Evolutionary conservation across 2,329 filamentous ascomycete species (phyloP).

Genomic region (Neofusicoccum cordaticola): DNA sequence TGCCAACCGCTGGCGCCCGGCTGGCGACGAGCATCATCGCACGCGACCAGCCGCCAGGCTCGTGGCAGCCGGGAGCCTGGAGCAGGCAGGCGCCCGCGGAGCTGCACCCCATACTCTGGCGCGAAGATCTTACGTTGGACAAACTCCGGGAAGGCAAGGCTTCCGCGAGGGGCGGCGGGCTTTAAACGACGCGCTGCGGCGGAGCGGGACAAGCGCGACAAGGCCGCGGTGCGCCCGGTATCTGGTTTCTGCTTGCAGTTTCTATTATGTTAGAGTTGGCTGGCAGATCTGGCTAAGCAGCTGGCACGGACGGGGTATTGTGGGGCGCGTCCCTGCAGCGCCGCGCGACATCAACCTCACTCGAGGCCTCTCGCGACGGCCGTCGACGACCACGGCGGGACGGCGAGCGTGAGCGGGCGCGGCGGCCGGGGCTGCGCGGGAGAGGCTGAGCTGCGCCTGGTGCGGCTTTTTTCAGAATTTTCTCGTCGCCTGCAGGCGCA

Average conservation of each 20-base stretch:
- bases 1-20: neutral
- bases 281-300: conserved; percentile 2
- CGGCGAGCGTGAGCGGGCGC: neutral
- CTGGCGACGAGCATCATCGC: neutral
- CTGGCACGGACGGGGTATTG: conserved; percentile 10
- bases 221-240: conserved; percentile 9
- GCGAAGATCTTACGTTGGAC: neutral
- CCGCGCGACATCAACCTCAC: neutral
- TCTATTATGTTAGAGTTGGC: conserved; percentile 15
- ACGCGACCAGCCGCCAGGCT: neutral
- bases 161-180: neutral
- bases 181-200: neutral
- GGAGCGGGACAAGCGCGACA: neutral
- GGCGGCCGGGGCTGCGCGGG: neutral
- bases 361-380: too few relatives aligned
- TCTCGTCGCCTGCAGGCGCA: neutral
- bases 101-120: conserved; percentile 2
- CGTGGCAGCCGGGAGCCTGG: neutral
- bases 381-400: too few relatives aligned
- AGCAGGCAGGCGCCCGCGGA: too few relatives aligned
- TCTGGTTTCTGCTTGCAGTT: conserved; percentile 6
- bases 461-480: conserved; percentile 3
- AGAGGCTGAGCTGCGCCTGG: neutral
- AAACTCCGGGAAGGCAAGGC: neutral
- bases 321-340: neutral